A percentile compares a stretch with the other conserved stretches of the same genome.
Evolutionary conservation across 495 filamentous ascomycete species (phyloP).

Genomic region (Hypoxylon fuscum): DNA sequence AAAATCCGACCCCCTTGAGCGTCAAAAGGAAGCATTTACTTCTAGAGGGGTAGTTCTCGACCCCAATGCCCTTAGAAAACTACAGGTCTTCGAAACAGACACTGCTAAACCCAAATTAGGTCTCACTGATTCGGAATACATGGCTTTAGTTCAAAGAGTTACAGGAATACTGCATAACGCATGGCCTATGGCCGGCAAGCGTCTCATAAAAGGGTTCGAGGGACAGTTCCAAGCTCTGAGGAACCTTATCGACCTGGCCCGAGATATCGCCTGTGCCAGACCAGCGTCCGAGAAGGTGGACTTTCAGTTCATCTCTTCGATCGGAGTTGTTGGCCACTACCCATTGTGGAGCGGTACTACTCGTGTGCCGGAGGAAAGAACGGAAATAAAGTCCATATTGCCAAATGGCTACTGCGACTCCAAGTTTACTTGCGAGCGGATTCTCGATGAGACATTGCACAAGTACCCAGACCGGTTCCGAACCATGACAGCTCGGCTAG

Average conservation of each 20-base stretch:
- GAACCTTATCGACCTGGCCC: constrained; percentile 53
- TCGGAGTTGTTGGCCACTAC: constrained; percentile 54
- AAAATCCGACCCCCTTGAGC: constrained; percentile 16
- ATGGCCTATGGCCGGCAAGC: constrained; percentile 56
- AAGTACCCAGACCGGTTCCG: constrained; percentile 47
- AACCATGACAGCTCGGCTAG: constrained; percentile 50
- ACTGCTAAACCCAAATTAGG: constrained; percentile 54
- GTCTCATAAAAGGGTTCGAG: constrained; percentile 51
- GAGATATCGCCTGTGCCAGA: constrained; percentile 28
- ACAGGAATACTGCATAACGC: constrained; percentile 66
- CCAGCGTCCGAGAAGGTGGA: background rate
- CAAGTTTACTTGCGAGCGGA: constrained; percentile 13
- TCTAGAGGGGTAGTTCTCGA: constrained; percentile 46
- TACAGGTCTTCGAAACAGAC: constrained; percentile 57
- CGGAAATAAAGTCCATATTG: background rate
- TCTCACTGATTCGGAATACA: constrained; percentile 49
- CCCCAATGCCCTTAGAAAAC: constrained; percentile 42
- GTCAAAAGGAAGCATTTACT: constrained; percentile 49
- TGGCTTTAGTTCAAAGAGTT: constrained; percentile 43
- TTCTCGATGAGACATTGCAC: constrained; percentile 1
- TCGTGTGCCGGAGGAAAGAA: background rate
- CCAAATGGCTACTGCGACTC: constrained; percentile 10
- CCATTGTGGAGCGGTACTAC: constrained; percentile 30
- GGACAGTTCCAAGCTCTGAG: constrained; percentile 55
- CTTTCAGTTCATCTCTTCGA: constrained; percentile 61